Evolutionary conservation across 768 basidiomycete species (phyloP).

Genomic region (Termitomyces titanicus): DNA sequence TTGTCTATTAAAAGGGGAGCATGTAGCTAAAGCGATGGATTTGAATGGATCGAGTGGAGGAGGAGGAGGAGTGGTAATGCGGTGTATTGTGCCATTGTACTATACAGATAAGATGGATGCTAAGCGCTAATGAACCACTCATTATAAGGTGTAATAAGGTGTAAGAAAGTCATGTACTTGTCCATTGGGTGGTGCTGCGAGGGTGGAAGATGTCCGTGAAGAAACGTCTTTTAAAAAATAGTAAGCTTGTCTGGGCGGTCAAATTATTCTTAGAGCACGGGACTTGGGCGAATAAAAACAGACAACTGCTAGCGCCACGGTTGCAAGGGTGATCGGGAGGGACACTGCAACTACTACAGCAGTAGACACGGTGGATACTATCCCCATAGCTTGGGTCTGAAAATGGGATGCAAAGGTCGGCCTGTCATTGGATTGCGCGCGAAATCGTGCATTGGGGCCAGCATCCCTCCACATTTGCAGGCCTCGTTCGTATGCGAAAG

Average conservation of each 20-base stretch:
- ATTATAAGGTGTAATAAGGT: too few species aligned
- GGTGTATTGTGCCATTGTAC: not conserved
- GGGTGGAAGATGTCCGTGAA: not conserved
- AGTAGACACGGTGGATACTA: slow-evolving; percentile 20
- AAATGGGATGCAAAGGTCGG: slow-evolving; percentile 1
- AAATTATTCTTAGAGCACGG: slow-evolving; percentile 5
- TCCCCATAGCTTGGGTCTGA: slow-evolving; percentile 3
- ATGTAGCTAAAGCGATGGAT: not conserved
- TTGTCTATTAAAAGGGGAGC: too few species aligned
- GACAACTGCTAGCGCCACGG: slow-evolving; percentile 33
- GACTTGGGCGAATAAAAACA: slow-evolving; percentile 18
- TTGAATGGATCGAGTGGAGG: not conserved
- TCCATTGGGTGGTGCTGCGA: not conserved
- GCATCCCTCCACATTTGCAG: slow-evolving; percentile 11
- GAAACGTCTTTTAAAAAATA: not conserved
- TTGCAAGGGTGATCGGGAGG: slow-evolving; percentile 32
- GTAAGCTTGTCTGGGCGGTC: not conserved
- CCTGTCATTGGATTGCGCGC: not conserved
- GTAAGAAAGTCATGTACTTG: not conserved
- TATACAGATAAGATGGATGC: not conserved
- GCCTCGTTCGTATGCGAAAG: slow-evolving; percentile 23
- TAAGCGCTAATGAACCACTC: not conserved
- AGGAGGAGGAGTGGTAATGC: too few species aligned
- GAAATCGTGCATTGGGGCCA: slow-evolving; percentile 1
- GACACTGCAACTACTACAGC: slow-evolving; percentile 26